These are phyloP conservation scores for Raffaelea arxii DNA, from an alignment of 2,329 filamentous ascomycete species.

Conservation along the genomic window DNA sequence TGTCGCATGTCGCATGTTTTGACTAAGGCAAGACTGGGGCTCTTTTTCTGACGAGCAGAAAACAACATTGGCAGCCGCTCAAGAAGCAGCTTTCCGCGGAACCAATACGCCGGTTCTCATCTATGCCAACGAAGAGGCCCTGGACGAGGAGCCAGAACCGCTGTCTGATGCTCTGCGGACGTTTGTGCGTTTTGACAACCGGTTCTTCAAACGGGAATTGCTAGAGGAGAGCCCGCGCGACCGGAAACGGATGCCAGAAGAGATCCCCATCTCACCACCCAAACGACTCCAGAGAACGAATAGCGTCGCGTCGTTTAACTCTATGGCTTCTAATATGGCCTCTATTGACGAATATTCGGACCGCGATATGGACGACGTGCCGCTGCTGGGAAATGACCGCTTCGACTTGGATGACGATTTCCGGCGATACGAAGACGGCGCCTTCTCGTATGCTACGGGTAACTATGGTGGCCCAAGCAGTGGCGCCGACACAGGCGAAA, in stretches of 20 bases:
- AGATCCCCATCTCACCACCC: constrained; percentile 24
- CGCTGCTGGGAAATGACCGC: neutral
- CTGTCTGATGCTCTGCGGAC: constrained; percentile 20
- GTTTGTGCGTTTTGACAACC: constrained; percentile 25
- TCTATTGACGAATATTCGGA: constrained; percentile 28
- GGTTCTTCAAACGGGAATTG: constrained; percentile 23
- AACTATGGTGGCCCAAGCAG: too few relatives aligned
- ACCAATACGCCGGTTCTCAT: constrained; percentile 17
- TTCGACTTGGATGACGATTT: constrained; percentile 2
- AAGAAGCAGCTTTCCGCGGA: constrained; percentile 11
- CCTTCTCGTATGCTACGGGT: too few relatives aligned
- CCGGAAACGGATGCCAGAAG: constrained; percentile 16
- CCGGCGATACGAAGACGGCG: too few relatives aligned
- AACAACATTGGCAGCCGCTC: constrained; percentile 13
- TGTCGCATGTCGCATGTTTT: neutral
- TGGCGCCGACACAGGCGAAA: too few relatives aligned
- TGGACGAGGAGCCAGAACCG: constrained; percentile 13
- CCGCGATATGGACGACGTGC: constrained; percentile 11
- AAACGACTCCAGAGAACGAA: constrained; percentile 36
- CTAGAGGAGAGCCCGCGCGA: constrained; percentile 16
- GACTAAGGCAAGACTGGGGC: too few relatives aligned
- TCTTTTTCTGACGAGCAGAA: constrained; percentile 3
- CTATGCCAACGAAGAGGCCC: constrained; percentile 20
- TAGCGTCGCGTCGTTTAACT: constrained; percentile 36
- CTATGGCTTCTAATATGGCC: constrained; percentile 36